Evolutionary conservation across 192 early-diverging fungal species (phyloP), one percentile per base, ranked within the genome.

Genomic region (Linnemannia elongata): DNA sequence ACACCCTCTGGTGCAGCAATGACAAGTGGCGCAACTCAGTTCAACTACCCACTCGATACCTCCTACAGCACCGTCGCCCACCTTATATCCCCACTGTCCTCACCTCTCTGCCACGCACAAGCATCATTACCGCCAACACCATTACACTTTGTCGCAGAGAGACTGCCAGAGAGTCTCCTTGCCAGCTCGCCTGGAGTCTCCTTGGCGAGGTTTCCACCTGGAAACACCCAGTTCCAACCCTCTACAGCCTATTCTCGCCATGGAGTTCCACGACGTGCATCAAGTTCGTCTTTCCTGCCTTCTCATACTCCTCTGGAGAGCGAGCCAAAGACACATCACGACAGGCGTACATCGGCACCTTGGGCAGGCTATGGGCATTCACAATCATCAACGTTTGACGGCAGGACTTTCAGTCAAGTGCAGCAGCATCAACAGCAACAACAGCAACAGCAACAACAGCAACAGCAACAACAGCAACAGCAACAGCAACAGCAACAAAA

Each of bases 91-190:
- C 84, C 84, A 12, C 47, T 86, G 6, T 86, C 78, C 27, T 86
- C 84, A 15, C 84, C 84, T 68, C 69, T 76, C 30, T 80, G 68
- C 41, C 84, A 74, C 33, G 73, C 83, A 1, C 83, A 86, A 63
- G 0, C 84, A n/a, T 76, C 79, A 27, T 42, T 86, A 39, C 84
- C 84, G 10, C 84, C 84, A 9, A 86, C 84, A 35, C 84, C 84
- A 54, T 60, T 80, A 12, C 84, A 86, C 9, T 10, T 73, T 30
- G n/a, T 77, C 10, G 49, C 66, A 24, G 84, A 86, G 17, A 72
- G 69, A n/a, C 33, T 75, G 35, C 57, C 75, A 2, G 84, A 86
- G 22, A 77, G 75, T 41, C 42, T 77, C 22, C 69, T 82, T 8
- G 42, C 72, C 6, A 68, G 74, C 9, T 17, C 33, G n/a, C 45